Evolutionary conservation across 768 basidiomycete genomes (phyloP), one percentile per base, ranked within the genome.

Genomic region (Chalciporus piperatus): DNA sequence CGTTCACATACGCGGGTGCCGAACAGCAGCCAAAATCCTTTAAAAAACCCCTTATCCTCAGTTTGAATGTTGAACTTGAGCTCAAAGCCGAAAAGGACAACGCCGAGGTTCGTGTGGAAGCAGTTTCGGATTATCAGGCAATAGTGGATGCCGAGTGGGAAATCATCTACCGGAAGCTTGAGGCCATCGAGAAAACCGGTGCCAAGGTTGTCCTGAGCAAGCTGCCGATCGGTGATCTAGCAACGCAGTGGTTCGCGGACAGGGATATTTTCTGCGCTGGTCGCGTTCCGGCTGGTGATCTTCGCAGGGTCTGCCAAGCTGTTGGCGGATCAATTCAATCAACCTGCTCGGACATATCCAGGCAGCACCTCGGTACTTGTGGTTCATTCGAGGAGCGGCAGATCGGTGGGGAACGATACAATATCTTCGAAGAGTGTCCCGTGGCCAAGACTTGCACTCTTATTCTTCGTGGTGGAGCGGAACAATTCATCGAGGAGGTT

Each of bases 71-170:
- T 58, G 97, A 99, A 68, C 82, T 99, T 47, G 97, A 99, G 71
- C 78, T 99, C 59, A 99, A 99, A 72, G 97, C 97, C 0, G 97
- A 99, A 73, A 95, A 98, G 70, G 97, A 99, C 70, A 99, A 99
- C 59, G 97, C 97, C 3, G 97, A 99, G 72, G 92, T 99, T 38
- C 85, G 97, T 32, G 93, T 99, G 16, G 93, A 98, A 63, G 87
- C 89, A 14, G 96, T 99, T 22, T 87, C 93, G 16, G 97, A 99
- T 66, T 99, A 99, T 66, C 97, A 99, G 72, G 94, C 96, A 6
- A 98, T 99, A 63, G 97, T 99, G 47, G 94, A 99, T 68, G 97
- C 97, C 11, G 97, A 99, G 68, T 99, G 97, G 97, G 91, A 96
- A 62, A 98, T 99, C 70, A 99, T 99, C 63, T 98, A 96, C 74